Conservation (phyloP, 2,329 filamentous ascomycete genomes). For the Colletotrichum horii region DNA sequence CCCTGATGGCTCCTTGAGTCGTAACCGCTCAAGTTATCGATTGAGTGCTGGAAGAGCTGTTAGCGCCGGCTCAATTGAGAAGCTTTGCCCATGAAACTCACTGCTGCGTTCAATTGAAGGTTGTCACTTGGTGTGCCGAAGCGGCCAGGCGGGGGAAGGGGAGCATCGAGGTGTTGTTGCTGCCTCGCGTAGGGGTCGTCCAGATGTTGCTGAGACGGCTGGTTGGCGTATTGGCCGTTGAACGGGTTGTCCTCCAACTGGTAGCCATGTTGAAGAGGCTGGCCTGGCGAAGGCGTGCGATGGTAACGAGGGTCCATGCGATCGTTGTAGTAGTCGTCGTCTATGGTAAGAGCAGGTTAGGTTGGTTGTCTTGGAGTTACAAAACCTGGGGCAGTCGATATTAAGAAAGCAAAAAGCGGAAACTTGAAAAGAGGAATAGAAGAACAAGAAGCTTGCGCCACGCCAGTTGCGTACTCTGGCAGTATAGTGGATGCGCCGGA, state of each 20-base stretch:
- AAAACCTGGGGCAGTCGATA: background rate
- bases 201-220: constrained; percentile 54
- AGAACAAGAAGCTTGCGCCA: constrained; percentile 11
- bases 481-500: background rate
- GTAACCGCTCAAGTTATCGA: constrained; percentile 48
- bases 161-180: constrained; percentile 31
- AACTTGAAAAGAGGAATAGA: background rate
- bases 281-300: constrained; percentile 78
- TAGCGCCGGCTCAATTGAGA: background rate
- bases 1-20: constrained; percentile 54
- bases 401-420: constrained; percentile 3
- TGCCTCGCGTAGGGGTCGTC: constrained; percentile 71
- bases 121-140: constrained; percentile 71
- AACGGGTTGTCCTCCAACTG: constrained; percentile 83
- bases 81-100: constrained; percentile 49
- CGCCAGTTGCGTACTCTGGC: constrained; percentile 5
- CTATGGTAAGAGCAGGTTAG: constrained; percentile 36
- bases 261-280: constrained; percentile 76
- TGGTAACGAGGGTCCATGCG: constrained; percentile 62
- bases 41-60: constrained; percentile 48
- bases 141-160: constrained; percentile 32
- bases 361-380: background rate
- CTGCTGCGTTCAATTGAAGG: constrained; percentile 83
- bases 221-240: constrained; percentile 33
- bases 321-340: constrained; percentile 66